Base-by-base conservation (phyloP, 768 basidiomycete genomes). In the Leucogyrophana mollusca region DNA sequence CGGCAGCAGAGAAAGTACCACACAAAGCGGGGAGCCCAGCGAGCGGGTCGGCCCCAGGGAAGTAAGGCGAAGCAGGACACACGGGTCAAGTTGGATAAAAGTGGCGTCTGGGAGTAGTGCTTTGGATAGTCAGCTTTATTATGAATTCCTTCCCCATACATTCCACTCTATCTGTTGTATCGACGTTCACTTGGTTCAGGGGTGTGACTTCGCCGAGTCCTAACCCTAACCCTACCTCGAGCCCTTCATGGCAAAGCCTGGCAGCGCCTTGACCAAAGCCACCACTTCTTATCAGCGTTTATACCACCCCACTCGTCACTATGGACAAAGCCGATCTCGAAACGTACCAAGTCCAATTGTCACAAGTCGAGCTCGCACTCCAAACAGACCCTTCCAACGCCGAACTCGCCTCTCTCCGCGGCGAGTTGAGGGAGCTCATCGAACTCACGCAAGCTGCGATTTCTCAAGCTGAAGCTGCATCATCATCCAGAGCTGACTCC, bases 291-390 rank as follows among this genome's bases (percentile, higher is more conserved):
- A n/a, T n/a, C n/a, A n/a, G n/a, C n/a, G 17, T 22, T 16, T n/a
- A 30, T 7, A 7, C 13, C 27, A 7, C 13, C 27, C 6, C 13
- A 30, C 27, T 30, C 27, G 13, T 30, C n/a, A 40, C 48, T 5
- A 65, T 65, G 64, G 64, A 89, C 62, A 82, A 79, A 57, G 73
- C 79, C 48, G 91, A 93, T 65, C 79, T 94, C 48, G 91, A 94
- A 67, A 89, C 88, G 2, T 93, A 92, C 61, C 87, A 93, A 71
- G 87, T 87, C 9, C 89, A 91, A 62, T 83, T 92, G 49, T 82
- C 85, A n/a, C 89, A 93, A 63, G 90, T 94, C 50, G 88, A 93
- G 64, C 68, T 81, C 45, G 86, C 89, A 16, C 82, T 94, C 38
- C 72, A 80, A 40, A 65, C 80, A 34, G 91, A 94, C 59, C 87